Percentiles rank a stretch among this genome's conserved stretches.
phyloP scores from a whole-genome alignment of 164 flowering plant genomes.

The Liquidambar formosana region DNA sequence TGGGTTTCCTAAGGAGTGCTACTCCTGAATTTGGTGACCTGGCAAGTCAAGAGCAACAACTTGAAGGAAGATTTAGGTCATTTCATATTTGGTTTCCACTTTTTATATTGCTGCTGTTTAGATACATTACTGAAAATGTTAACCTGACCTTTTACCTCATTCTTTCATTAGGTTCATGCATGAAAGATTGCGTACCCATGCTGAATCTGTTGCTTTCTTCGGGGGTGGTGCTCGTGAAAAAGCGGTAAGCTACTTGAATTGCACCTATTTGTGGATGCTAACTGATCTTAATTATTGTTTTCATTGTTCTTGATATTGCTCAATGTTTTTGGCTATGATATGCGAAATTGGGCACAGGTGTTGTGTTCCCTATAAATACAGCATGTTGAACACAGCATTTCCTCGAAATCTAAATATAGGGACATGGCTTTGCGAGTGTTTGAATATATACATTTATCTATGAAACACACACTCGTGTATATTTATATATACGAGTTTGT shows the following conservation, averaged over 20 bases:
- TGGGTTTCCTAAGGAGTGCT: conserved; percentile 85
- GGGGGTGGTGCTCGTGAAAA: conserved; percentile 97
- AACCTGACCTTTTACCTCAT: conserved; percentile 10
- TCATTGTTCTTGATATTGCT: not conserved
- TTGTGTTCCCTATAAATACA: not conserved
- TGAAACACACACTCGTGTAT: too few species aligned
- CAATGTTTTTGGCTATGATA: not conserved
- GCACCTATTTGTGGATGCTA: conserved; percentile 2
- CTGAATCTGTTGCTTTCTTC: conserved; percentile 98
- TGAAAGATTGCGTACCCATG: conserved; percentile 89
- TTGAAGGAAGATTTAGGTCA: conserved; percentile 96
- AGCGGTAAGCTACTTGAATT: conserved; percentile 57
- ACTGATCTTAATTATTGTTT: not conserved
- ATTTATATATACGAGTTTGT: too few species aligned
- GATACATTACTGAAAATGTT: not conserved
- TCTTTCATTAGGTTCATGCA: conserved; percentile 78
- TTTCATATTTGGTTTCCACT: conserved; percentile 17
- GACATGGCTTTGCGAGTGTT: too few species aligned
- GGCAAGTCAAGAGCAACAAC: conserved; percentile 81
- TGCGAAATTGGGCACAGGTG: not conserved
- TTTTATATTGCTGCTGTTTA: conserved; percentile 3
- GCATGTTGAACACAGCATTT: too few species aligned
- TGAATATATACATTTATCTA: too few species aligned
- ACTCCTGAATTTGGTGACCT: conserved; percentile 97
- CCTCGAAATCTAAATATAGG: too few species aligned